Percentiles rank a stretch among this genome's conserved stretches.
These are phyloP conservation scores for Xerocomellus dryophilus DNA, from an alignment of 768 basidiomycete genomes.

Conservation along the genomic window DNA sequence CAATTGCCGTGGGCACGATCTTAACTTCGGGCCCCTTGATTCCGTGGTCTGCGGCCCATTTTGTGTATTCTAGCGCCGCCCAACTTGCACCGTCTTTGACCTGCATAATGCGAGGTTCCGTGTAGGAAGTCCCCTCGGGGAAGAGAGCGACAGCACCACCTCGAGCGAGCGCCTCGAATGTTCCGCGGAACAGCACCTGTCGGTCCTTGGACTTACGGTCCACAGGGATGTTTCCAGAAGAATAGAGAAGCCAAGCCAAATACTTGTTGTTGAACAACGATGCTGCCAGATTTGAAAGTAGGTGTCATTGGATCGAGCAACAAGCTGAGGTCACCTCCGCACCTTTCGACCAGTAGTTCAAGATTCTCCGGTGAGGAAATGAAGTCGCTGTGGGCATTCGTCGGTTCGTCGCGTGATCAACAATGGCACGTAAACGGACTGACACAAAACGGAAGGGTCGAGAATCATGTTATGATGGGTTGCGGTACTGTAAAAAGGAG, in stretches of 20 bases:
- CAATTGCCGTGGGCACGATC: conserved; percentile 83
- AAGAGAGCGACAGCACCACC: conserved; percentile 89
- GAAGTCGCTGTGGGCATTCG: conserved; percentile 55
- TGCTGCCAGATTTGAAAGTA: conserved; percentile 40
- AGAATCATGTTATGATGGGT: conserved; percentile 97
- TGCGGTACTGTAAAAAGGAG: conserved; percentile 51
- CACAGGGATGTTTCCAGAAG: conserved; percentile 97
- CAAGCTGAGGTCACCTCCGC: conserved; percentile 17
- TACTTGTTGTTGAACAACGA: conserved; percentile 79
- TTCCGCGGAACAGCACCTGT: conserved; percentile 81
- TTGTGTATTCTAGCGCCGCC: conserved; percentile 90
- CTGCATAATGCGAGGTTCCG: conserved; percentile 89
- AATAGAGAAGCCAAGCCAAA: conserved; percentile 68
- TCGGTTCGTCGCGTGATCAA: conserved; percentile 16
- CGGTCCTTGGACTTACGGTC: conserved; percentile 94
- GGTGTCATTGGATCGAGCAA: conserved; percentile 9
- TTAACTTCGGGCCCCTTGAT: conserved; percentile 45
- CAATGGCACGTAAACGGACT: conserved; percentile 31
- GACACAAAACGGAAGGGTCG: conserved; percentile 80
- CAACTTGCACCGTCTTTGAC: conserved; percentile 93
- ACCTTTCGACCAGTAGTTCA: conserved; percentile 97
- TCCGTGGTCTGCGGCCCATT: conserved; percentile 65
- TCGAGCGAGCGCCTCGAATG: conserved; percentile 78
- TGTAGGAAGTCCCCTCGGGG: conserved; percentile 92
- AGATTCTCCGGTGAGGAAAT: conserved; percentile 75